Base-by-base conservation (phyloP, 192 early-diverging fungal species). In the Pilaira anomala region DNA sequence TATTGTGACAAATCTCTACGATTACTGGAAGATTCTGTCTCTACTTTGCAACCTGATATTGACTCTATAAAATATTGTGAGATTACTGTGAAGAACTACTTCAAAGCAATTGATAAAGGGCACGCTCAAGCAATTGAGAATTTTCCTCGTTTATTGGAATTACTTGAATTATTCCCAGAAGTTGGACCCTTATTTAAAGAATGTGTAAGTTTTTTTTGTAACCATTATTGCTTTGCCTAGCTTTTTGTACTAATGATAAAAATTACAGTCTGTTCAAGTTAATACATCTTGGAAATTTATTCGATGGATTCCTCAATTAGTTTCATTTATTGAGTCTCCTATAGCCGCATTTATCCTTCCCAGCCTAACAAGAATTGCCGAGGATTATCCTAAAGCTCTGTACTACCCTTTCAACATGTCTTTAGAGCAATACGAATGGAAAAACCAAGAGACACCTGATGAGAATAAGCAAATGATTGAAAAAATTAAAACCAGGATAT, bases 221-320 rank as follows among this genome's bases (percentile, higher is more conserved):
- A n/a, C n/a, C n/a, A n/a, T n/a, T n/a, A n/a, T n/a, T n/a, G n/a
- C n/a, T n/a, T n/a, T n/a, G n/a, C n/a, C n/a, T n/a, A n/a, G n/a
- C n/a, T n/a, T 40, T 5, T 8, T 8, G 39, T 12, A 40, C 12
- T 40, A 5, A 40, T 5, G 39, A 40, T 40, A 40, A 5, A 40
- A 40, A 8, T 12, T 8, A 12, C 5, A 40, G 5, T 19, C 18
- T 46, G 0, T 46, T 46, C 44, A 46, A 18, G 49, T 76, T 36
- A 59, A 74, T 11, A 70, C 78, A 12, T 71, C 74, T n/a, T 92
- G 87, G 87, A 82, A 80, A 30, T 87, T 89, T 74, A 72, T 92
- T 41, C 76, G 81, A 29, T 92, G 90, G 90, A 75, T 92, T 42
- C 85, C 87, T 19, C 88, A 92, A 50, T 67, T 92, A 46, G 86